Conservation (phyloP, 768 basidiomycete species). For the Mycena vitilis region DNA sequence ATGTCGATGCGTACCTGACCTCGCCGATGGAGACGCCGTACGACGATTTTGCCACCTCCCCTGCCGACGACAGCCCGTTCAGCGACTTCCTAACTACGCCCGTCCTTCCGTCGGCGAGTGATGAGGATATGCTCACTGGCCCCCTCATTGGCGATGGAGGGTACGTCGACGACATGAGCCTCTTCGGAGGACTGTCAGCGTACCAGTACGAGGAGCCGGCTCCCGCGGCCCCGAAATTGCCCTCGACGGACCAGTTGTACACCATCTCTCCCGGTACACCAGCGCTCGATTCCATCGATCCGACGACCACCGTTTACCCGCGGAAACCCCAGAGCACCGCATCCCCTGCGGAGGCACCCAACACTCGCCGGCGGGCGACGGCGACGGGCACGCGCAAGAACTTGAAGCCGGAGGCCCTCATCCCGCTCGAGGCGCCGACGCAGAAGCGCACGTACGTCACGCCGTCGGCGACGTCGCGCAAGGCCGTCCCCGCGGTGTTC, state of each 20-base stretch:
- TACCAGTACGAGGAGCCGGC: conserved; percentile 27
- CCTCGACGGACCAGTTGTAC: conserved; percentile 22
- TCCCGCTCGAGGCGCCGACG: conserved; percentile 39
- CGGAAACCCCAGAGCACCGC: conserved; percentile 21
- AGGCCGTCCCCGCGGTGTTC: conserved; percentile 33
- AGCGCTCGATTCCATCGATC: conserved; percentile 26
- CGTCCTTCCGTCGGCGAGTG: conserved; percentile 21
- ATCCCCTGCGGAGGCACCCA: not conserved
- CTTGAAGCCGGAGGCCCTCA: conserved; percentile 59
- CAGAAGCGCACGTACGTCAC: conserved; percentile 36
- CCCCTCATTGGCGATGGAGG: conserved; percentile 33
- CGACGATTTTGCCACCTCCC: conserved; percentile 35
- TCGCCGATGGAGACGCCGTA: conserved; percentile 36
- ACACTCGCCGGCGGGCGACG: conserved; percentile 11
- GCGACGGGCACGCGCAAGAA: conserved; percentile 66
- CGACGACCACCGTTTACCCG: conserved; percentile 29
- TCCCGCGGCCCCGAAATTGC: conserved; percentile 17
- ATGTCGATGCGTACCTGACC: conserved; percentile 31
- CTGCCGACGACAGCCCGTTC: conserved; percentile 34
- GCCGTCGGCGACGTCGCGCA: conserved; percentile 37
- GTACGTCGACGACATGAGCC: conserved; percentile 26
- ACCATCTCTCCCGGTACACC: conserved; percentile 31
- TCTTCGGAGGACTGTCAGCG: conserved; percentile 29
- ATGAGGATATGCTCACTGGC: conserved; percentile 30
- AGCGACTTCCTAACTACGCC: conserved; percentile 36